Base-by-base conservation (phyloP, 140 eudicot genomes). In the Cichorium intybus region DNA sequence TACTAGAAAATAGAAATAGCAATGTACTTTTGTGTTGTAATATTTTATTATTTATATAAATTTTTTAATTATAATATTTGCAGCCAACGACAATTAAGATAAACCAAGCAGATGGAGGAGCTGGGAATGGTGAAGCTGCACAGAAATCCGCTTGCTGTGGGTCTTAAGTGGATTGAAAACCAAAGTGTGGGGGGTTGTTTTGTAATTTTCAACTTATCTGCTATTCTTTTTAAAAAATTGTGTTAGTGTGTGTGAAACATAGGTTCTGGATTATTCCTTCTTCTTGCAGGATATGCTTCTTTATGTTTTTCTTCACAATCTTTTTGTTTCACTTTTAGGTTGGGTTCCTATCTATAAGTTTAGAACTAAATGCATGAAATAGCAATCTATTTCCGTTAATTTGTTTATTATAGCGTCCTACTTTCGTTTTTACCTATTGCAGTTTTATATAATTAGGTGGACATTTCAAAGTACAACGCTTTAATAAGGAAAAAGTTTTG, bases 101-200 rank as follows among this genome's bases (percentile, higher is more conserved):
- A 31, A 80, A 56, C 34, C 78, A 70, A 66, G 51, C 80, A 26
- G 85, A 80, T 17, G 73, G 63, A 16, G 72, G 78, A 4, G 59
- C 49, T 10, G 74, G 75, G 7, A 33, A 14, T 55, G 62, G 64
- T 15, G 74, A 69, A 55, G 60, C 62, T 34, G 72, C 82, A 11
- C 85, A 58, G 46, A 82, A 79, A 58, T 82, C 85, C 4, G 79
- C 84, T n/a, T 82, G 88, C 69, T 82, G 88, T 47, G 85, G 85
- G 27, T 77, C 77, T 29, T 74, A 49, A 69, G 23, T 4, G 2
- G 59, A 43, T 14, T 18, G 16, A 11, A 55, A 53, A 20, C 11
- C 0, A 24, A 63, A 34, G 34, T 69, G 57, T 56, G 74, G 26
- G 59, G 29, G 55, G 47, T n/a, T 27, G 23, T 50, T 53, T 29